Percentiles rank a stretch among this genome's conserved stretches.
phyloP scores from a whole-genome alignment of 495 filamentous ascomycete genomes.

The Corynascus novoguineensis region DNA sequence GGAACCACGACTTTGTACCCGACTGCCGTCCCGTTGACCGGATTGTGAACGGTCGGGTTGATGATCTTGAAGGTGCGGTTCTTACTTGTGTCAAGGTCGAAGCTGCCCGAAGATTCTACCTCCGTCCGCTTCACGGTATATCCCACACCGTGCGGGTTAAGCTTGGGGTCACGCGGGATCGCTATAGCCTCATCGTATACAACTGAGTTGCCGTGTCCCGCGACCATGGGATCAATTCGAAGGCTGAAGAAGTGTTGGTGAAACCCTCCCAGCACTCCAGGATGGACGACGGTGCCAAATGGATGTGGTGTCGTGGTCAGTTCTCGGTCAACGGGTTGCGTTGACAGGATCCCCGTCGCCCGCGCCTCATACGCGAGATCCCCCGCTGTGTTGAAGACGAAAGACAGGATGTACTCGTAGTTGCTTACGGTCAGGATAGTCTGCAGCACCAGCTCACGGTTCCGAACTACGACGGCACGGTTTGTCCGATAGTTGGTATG shows the following conservation, averaged over 20 bases:
- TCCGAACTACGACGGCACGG: slow-evolving; percentile 59
- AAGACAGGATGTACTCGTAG: slow-evolving; percentile 82
- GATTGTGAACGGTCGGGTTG: slow-evolving; percentile 59
- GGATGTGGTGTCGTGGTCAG: slow-evolving; percentile 47
- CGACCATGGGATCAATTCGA: slow-evolving; percentile 76
- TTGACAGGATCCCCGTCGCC: slow-evolving; percentile 82
- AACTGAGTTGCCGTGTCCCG: slow-evolving; percentile 67
- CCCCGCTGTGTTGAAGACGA: slow-evolving; percentile 79
- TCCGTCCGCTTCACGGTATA: slow-evolving; percentile 62
- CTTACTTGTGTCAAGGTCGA: slow-evolving; percentile 53
- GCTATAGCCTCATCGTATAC: slow-evolving; percentile 59
- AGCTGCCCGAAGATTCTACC: slow-evolving; percentile 48
- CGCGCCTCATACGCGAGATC: slow-evolving; percentile 75
- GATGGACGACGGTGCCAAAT: slow-evolving; percentile 83
- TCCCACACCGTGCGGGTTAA: slow-evolving; percentile 75
- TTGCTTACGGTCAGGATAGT: slow-evolving; percentile 75
- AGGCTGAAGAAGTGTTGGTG: slow-evolving; percentile 93
- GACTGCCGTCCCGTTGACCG: slow-evolving; percentile 68
- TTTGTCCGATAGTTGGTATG: slow-evolving; percentile 76
- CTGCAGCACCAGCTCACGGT: slow-evolving; percentile 69
- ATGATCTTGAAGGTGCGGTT: slow-evolving; percentile 80
- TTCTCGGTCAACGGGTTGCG: slow-evolving; percentile 66
- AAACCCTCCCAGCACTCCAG: slow-evolving; percentile 66
- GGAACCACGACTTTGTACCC: slow-evolving; percentile 73
- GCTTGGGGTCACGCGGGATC: slow-evolving; percentile 46